Base-by-base conservation (phyloP, 1,139 yeast genomes). In the Candida albicans region DNA sequence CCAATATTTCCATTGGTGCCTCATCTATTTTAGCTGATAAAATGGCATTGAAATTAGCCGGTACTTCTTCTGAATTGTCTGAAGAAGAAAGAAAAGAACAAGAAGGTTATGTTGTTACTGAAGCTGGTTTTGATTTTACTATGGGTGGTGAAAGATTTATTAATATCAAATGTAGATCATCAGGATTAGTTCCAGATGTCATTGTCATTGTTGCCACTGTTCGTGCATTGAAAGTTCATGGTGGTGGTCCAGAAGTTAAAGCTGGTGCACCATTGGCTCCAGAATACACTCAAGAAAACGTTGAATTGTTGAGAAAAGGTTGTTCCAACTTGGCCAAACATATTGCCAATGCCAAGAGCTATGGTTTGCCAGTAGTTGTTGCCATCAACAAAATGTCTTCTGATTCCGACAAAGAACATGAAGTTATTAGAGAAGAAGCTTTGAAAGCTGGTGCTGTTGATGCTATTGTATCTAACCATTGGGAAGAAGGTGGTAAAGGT, bases 61-160 rank as follows among this genome's bases (percentile, higher is more conserved):
- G 96, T 65, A 84, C 79, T 36, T 65, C 78, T 4, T 75, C 61
- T 63, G 76, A 56, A 56, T 61, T 65, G 59, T 68, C 73, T 47
- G 70, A 70, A 35, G 78, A 74, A 51, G 80, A 77, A 52, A 79
- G 79, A 60, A 63, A 64, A 49, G 77, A 78, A 55, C 82, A 84
- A 62, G 81, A 85, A 55, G 98, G 98, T 54, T 91, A 84, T 62
- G 98, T 91, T 48, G 91, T 91, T 46, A 91, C 98, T 41, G 98
- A 91, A 68, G 98, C 98, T 31, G 99, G 98, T 49, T 93, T 93
- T 73, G 99, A 93, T 68, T 91, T 93, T 77, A 93, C 98, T 44
- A 93, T 93, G 97, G 99, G 99, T 63, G 98, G 98, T 63, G 99
- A 93, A 73, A 81, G 98, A 65, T 93, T 93, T 73, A 81, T 91